Conservation (phyloP, 768 basidiomycete genomes). For the Lactarius hengduanensis region DNA sequence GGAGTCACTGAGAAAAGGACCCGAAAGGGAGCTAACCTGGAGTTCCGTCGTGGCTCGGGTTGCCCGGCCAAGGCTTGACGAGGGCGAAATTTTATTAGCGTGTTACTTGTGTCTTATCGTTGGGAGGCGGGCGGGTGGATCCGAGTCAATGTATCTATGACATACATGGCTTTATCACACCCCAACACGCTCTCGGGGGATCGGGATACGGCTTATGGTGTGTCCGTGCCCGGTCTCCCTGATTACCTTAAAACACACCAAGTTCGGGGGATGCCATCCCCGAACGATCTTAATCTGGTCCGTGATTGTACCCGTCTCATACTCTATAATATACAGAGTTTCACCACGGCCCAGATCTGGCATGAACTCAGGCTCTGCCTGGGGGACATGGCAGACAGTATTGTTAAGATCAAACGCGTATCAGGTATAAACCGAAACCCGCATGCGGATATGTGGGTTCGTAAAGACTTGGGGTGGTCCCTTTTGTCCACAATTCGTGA, state of each 20-base stretch:
- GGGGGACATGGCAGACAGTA: too few species aligned
- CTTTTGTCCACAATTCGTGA: not conserved
- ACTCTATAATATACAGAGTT: too few species aligned
- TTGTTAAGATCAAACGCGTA: not conserved
- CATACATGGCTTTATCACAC: not conserved
- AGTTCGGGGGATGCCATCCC: too few species aligned
- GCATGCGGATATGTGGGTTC: not conserved
- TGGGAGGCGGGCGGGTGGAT: not conserved
- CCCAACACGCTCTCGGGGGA: not conserved
- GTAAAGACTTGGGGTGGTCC: not conserved
- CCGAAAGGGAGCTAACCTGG: not conserved
- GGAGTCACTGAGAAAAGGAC: not conserved
- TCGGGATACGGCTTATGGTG: not conserved
- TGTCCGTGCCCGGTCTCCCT: not conserved
- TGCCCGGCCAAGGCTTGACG: not conserved
- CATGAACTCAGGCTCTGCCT: too few species aligned
- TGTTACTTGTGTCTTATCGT: too few species aligned
- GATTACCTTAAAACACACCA: too few species aligned
- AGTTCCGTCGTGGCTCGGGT: not conserved
- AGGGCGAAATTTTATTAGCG: too few species aligned
- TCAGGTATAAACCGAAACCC: not conserved
- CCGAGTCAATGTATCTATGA: not conserved
- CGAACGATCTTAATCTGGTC: too few species aligned
- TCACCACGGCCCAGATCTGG: too few species aligned
- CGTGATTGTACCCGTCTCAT: too few species aligned